Conservation (phyloP, 176 grass and related monocot genomes). For the Oryza glumipatula region DNA sequence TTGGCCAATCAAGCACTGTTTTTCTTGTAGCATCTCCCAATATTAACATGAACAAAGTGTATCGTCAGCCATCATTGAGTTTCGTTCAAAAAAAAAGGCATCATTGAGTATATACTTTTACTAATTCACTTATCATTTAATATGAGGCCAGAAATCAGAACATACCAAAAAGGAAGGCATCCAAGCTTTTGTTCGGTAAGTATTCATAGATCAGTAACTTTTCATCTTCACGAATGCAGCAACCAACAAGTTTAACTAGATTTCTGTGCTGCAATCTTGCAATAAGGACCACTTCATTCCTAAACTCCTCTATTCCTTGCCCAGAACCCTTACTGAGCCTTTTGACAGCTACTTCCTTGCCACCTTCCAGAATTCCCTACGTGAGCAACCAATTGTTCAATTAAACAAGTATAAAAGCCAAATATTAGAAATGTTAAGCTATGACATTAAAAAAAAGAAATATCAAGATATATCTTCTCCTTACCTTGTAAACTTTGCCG, state of each 20-base stretch:
- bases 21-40: constrained; percentile 40
- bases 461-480: not conserved
- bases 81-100: too few species aligned
- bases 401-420: not conserved
- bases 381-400: not conserved
- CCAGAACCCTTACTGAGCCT: constrained; percentile 48
- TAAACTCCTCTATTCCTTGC: constrained; percentile 56
- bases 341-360: constrained; percentile 66
- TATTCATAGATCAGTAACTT: constrained; percentile 68
- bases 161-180: constrained; percentile 57
- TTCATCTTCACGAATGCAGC: constrained; percentile 54
- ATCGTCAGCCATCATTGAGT: not conserved
- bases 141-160: not conserved
- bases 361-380: constrained; percentile 46
- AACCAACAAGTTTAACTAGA: constrained; percentile 61
- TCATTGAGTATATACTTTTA: not conserved
- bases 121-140: not conserved
- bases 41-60: not conserved
- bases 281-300: constrained; percentile 66
- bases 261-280: constrained; percentile 71
- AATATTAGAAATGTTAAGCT: not conserved
- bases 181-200: constrained; percentile 66
- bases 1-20: constrained; percentile 44
- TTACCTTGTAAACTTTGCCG: constrained; percentile 65
- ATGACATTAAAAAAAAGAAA: not conserved